phyloP scores from a whole-genome alignment of 2,329 filamentous ascomycete species.

The Trichoderma atrobrunneum region DNA sequence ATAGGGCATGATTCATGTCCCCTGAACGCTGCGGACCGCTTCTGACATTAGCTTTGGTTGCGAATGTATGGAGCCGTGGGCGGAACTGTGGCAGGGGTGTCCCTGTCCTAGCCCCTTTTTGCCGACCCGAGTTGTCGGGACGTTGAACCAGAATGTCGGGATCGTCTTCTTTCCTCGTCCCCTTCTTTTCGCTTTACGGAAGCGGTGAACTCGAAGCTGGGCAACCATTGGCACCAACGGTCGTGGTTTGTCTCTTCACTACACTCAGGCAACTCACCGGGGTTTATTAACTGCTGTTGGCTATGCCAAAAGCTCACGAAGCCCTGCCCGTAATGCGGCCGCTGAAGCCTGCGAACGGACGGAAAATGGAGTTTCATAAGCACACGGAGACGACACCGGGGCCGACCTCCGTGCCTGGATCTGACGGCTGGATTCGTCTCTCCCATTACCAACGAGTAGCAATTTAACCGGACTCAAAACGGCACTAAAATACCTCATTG shows the following conservation, averaged over 20 bases:
- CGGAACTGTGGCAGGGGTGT: conserved; percentile 19
- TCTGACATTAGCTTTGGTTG: conserved; percentile 14
- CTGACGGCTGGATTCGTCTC: not conserved
- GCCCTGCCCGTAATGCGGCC: not conserved
- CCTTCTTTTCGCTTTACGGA: not conserved
- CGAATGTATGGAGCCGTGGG: conserved; percentile 15
- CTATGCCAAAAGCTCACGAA: not conserved
- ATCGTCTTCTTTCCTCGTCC: not conserved
- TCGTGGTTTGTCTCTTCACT: too few species aligned
- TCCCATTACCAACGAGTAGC: too few species aligned
- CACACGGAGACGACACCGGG: not conserved
- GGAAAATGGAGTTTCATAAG: not conserved
- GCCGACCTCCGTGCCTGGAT: not conserved
- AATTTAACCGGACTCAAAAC: not conserved
- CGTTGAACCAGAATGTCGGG: conserved; percentile 32
- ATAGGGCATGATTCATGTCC: not conserved
- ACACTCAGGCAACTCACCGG: not conserved
- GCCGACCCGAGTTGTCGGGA: conserved; percentile 37
- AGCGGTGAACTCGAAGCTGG: not conserved
- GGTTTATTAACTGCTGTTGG: not conserved
- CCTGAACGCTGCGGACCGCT: conserved; percentile 13
- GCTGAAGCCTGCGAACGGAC: not conserved
- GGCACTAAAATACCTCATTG: not conserved
- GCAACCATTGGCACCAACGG: not conserved
- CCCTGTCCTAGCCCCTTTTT: conserved; percentile 28